Conservation (phyloP, 2,329 filamentous ascomycete genomes). For the Fusarium redolens region DNA sequence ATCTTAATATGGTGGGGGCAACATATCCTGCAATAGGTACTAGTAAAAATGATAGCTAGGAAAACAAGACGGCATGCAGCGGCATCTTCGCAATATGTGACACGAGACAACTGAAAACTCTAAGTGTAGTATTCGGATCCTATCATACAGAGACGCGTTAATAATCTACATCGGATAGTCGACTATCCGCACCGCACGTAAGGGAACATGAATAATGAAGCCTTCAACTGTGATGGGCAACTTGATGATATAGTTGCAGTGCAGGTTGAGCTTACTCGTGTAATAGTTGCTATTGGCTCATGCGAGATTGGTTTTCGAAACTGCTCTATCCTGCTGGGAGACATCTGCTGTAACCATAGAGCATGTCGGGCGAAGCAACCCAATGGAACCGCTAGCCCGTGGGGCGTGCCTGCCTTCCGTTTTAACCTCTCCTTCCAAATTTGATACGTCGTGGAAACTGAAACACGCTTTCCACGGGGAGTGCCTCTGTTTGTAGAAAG, state of each 20-base stretch:
- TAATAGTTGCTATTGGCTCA: slow-evolving; percentile 17
- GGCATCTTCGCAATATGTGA: not conserved
- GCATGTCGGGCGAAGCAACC: slow-evolving; percentile 29
- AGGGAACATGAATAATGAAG: slow-evolving; percentile 14
- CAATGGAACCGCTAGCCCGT: slow-evolving; percentile 25
- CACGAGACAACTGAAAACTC: slow-evolving; percentile 12
- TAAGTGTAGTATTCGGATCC: slow-evolving; percentile 18
- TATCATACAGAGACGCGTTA: not conserved
- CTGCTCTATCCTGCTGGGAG: slow-evolving; percentile 5
- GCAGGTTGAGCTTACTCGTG: not conserved
- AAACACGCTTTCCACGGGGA: slow-evolving; percentile 34
- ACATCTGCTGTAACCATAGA: slow-evolving; percentile 12
- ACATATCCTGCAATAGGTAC: slow-evolving; percentile 7
- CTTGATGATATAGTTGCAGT: not conserved
- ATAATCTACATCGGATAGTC: slow-evolving; percentile 1
- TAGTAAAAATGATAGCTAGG: not conserved
- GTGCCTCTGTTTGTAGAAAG: slow-evolving; percentile 19
- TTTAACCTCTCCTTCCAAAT: slow-evolving; percentile 27
- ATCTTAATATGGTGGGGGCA: not conserved
- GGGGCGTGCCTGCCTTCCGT: slow-evolving; percentile 5
- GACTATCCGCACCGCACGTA: not conserved
- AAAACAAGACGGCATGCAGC: not conserved
- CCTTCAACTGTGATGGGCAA: not conserved
- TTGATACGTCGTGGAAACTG: slow-evolving; percentile 39
- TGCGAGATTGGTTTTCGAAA: slow-evolving; percentile 2